A percentile compares a stretch with the other conserved stretches of the same genome.
These are phyloP conservation scores for Tricholoma furcatifolium DNA, from an alignment of 768 basidiomycete genomes.

Conservation along the genomic window DNA sequence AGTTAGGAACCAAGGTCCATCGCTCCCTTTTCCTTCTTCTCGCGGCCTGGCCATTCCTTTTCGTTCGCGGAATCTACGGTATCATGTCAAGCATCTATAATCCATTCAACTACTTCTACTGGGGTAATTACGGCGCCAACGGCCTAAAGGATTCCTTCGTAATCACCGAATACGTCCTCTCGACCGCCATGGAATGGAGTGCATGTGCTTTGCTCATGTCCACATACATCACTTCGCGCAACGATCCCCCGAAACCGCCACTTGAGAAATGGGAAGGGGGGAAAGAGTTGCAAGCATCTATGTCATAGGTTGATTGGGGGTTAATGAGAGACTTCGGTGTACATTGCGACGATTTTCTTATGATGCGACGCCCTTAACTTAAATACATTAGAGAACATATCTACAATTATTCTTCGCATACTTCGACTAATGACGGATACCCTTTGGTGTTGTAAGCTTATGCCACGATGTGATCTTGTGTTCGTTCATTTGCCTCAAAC, in stretches of 20 bases:
- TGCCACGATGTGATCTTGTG: too few relatives aligned
- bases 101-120: slow-evolving; percentile 25
- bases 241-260: slow-evolving; percentile 18
- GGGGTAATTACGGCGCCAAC: slow-evolving; percentile 19
- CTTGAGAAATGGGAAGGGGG: slow-evolving; percentile 8
- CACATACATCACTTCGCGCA: slow-evolving; percentile 20
- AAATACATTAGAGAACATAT: too few relatives aligned
- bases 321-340: too few relatives aligned
- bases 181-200: slow-evolving; percentile 26
- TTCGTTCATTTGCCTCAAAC: too few relatives aligned
- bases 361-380: too few relatives aligned
- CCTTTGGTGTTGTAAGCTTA: too few relatives aligned
- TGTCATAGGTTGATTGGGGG: too few relatives aligned
- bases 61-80: slow-evolving; percentile 32
- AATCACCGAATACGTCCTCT: slow-evolving; percentile 26
- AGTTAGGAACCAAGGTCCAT: slow-evolving; percentile 19
- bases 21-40: slow-evolving; percentile 27
- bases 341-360: too few relatives aligned
- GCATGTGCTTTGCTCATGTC: slow-evolving; percentile 22
- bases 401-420: too few relatives aligned
- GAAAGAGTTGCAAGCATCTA: not conserved
- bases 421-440: too few relatives aligned
- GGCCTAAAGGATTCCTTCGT: slow-evolving; percentile 22
- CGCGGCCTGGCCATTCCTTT: slow-evolving; percentile 30
- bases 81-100: slow-evolving; percentile 23